Conservation (phyloP, 2,329 filamentous ascomycete genomes). For the Hypocreales sp. region DNA sequence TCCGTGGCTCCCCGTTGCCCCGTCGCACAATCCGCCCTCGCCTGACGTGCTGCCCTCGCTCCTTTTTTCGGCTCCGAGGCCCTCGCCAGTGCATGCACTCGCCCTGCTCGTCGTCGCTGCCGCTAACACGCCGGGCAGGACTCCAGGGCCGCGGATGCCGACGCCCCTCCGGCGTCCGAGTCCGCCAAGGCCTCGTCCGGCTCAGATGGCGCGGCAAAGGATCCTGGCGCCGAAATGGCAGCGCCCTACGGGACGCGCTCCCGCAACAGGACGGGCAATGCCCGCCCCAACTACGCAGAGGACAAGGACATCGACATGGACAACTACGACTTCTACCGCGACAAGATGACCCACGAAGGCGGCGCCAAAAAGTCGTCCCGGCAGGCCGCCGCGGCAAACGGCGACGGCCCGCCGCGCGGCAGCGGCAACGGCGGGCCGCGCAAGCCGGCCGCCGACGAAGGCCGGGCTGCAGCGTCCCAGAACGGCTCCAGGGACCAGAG, state of each 20-base stretch:
- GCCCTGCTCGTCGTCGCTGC: neutral
- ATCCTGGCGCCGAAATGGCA: slow-evolving; percentile 33
- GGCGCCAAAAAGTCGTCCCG: slow-evolving; percentile 37
- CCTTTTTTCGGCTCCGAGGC: no score
- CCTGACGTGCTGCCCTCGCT: slow-evolving; percentile 4
- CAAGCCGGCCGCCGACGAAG: slow-evolving; percentile 24
- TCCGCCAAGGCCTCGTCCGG: slow-evolving; percentile 32
- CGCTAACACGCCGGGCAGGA: slow-evolving; percentile 14
- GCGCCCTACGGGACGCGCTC: slow-evolving; percentile 85
- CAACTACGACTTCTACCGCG: slow-evolving; percentile 50
- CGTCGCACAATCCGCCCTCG: no score
- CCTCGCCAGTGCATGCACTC: no score
- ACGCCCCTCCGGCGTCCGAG: slow-evolving; percentile 16
- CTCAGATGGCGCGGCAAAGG: slow-evolving; percentile 31
- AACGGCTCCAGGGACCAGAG: slow-evolving; percentile 22
- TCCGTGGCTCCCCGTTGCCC: slow-evolving; percentile 9
- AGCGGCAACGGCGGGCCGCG: slow-evolving; percentile 20
- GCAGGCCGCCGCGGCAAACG: slow-evolving; percentile 22
- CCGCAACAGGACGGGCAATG: slow-evolving; percentile 66
- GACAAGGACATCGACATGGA: slow-evolving; percentile 84
- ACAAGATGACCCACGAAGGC: slow-evolving; percentile 36
- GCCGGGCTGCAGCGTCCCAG: slow-evolving; percentile 17
- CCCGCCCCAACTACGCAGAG: slow-evolving; percentile 89
- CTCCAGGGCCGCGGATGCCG: slow-evolving; percentile 17
- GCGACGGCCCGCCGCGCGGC: slow-evolving; percentile 18